Base-by-base conservation (phyloP, 148 eudicot species). In the Rhododendron mucronatum region DNA sequence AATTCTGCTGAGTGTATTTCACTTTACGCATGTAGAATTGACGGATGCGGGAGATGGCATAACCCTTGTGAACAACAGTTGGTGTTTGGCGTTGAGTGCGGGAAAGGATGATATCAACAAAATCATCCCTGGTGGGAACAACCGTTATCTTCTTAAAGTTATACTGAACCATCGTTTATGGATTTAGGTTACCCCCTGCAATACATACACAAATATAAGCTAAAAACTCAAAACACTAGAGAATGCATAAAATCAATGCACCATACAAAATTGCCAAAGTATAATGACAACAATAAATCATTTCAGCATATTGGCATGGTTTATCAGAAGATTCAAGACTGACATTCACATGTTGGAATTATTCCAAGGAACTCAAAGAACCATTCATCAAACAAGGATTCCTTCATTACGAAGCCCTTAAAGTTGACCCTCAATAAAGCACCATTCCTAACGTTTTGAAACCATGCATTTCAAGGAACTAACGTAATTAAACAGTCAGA, bases 21-120 rank as follows among this genome's bases (percentile, higher is more conserved):
- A 96, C 98, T 85, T 96, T 96, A 37, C 99, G 93, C 99, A 96
- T 96, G 85, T 96, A 96, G 87, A 96, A 96, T 86, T 92, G 93
- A 33, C 98, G 90, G 47, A 96, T 94, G 4, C 99, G 95, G 41
- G 93, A 80, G 53, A 96, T 94, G 28, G 98, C 98, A 91, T 96
- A 95, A 18, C 98, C 99, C 90, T 96, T 95, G 92, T 96, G 99
- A 37, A 96, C 99, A 50, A 93, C 96, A 3, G 97, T 96, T 0
- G 99, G 99, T 33, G 99, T 96, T 86, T 93, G 97, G 1, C 98
- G 90, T 82, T 94, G 97, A 13, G 99, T 95, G 39, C 99, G 92
- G 33, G 98, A 95, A 13, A 96, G 96, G 80, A 96, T 94, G 61
- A 95, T 96, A 89, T 95, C 95, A 39, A 96, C 76, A 87, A 96